These are phyloP conservation scores for Cutaneotrichosporon sp. DNA, from an alignment of 1,284 basidiomycete species.

Conservation along the genomic window DNA sequence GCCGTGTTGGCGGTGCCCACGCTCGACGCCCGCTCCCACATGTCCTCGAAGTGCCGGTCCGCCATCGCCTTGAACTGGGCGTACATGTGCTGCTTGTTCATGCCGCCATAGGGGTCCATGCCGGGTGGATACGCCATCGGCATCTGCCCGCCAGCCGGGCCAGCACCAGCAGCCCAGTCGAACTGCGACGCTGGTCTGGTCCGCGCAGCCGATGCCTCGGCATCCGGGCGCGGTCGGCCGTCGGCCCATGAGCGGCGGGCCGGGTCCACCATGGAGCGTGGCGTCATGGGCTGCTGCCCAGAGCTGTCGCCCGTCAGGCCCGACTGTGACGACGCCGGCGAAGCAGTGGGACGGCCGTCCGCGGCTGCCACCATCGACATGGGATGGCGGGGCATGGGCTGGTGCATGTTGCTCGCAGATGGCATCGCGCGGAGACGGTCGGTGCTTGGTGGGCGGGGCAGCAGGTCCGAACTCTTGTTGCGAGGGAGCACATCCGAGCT, in stretches of 20 bases:
- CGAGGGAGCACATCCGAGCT: conserved; percentile 2
- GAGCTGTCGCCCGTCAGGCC: conserved; percentile 29
- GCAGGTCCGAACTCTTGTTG: conserved; percentile 2
- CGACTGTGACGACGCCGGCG: conserved; percentile 31
- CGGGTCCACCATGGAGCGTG: conserved; percentile 22
- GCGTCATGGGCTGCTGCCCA: conserved; percentile 29
- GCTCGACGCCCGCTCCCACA: conserved; percentile 47
- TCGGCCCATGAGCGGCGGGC: conserved; percentile 23
- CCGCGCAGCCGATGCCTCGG: background rate
- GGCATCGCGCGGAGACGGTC: conserved; percentile 14
- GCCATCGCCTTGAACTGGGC: conserved; percentile 48
- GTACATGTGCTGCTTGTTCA: conserved; percentile 43
- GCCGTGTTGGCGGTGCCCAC: conserved; percentile 28
- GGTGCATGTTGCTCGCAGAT: conserved; percentile 3
- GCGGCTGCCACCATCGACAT: conserved; percentile 7
- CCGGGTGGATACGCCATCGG: background rate
- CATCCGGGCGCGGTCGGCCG: conserved; percentile 10
- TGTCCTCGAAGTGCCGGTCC: conserved; percentile 44
- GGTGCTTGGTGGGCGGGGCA: background rate
- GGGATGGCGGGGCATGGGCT: conserved; percentile 10
- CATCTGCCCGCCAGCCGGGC: background rate
- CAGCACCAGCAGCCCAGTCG: conserved; percentile 8
- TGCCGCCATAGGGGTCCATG: conserved; percentile 10
- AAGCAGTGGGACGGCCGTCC: conserved; percentile 19
- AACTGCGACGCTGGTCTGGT: conserved; percentile 12